Conservation (phyloP, 192 early-diverging fungal genomes). For the Mortierella alpina region DNA sequence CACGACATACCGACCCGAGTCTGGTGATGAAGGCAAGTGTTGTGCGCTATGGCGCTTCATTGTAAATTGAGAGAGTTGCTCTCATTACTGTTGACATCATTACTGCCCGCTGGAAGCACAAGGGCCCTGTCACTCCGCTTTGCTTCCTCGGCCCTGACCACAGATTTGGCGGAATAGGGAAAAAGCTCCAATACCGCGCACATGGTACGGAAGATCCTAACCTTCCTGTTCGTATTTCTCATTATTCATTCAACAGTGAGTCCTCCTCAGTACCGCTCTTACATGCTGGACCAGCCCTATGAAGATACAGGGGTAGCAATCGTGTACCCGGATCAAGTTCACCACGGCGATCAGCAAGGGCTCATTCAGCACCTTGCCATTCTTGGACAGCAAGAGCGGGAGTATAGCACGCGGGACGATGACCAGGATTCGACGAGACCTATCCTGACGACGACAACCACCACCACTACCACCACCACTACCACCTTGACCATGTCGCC, state of each 20-base stretch:
- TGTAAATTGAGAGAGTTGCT: background rate
- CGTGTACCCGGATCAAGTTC: slow-evolving; percentile 13
- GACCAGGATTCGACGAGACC: background rate
- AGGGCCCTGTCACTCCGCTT: background rate
- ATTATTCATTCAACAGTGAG: background rate
- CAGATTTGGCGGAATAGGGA: background rate
- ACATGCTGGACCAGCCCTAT: slow-evolving; percentile 8
- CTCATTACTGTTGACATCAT: slow-evolving; percentile 18
- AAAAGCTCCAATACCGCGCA: background rate
- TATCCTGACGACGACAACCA: background rate
- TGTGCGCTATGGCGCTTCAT: no score
- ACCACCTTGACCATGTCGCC: background rate
- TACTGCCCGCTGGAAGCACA: background rate
- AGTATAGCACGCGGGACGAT: background rate
- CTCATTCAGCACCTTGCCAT: slow-evolving; percentile 2
- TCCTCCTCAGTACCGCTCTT: slow-evolving; percentile 33
- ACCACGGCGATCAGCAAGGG: slow-evolving; percentile 7
- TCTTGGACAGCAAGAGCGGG: background rate
- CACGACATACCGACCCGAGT: slow-evolving; percentile 30
- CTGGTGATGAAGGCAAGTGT: slow-evolving; percentile 31
- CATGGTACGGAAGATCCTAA: no score
- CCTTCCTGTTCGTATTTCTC: background rate
- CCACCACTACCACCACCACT: slow-evolving; percentile 17
- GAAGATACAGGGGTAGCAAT: slow-evolving; percentile 21
- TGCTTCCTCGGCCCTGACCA: background rate